These are phyloP conservation scores for Aspergillus quadricinctus DNA, from an alignment of 2,329 filamentous ascomycete species.

Conservation along the genomic window DNA sequence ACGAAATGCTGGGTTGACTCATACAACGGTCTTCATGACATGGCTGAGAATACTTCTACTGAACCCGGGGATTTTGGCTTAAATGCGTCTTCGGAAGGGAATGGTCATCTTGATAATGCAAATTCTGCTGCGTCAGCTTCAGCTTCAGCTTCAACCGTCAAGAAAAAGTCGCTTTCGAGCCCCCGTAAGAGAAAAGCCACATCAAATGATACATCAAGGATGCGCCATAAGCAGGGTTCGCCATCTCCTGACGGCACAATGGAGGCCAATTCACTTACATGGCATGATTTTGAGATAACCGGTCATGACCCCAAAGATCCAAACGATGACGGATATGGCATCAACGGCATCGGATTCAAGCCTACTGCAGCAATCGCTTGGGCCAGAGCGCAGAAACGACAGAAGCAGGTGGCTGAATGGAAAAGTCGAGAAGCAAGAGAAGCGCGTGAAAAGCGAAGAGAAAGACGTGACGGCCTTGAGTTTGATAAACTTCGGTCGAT, in stretches of 20 bases:
- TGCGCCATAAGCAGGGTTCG: slow-evolving; percentile 27
- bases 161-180: slow-evolving; percentile 13
- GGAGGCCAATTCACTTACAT: slow-evolving; percentile 39
- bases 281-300: slow-evolving; percentile 61
- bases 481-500: slow-evolving; percentile 23
- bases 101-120: slow-evolving; percentile 3
- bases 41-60: slow-evolving; percentile 16
- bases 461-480: slow-evolving; percentile 41
- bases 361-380: slow-evolving; percentile 58
- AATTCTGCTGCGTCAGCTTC: slow-evolving; percentile 1
- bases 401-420: slow-evolving; percentile 58
- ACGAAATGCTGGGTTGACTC: slow-evolving; percentile 10
- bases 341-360: slow-evolving; percentile 61
- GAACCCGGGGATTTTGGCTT: slow-evolving; percentile 4
- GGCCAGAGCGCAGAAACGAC: slow-evolving; percentile 52
- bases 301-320: slow-evolving; percentile 54
- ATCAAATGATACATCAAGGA: slow-evolving; percentile 15
- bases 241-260: slow-evolving; percentile 27
- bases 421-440: slow-evolving; percentile 55
- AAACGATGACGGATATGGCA: slow-evolving; percentile 59
- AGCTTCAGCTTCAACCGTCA: slow-evolving; percentile 14
- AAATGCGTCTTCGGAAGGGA: slow-evolving; percentile 9
- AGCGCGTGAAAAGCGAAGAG: slow-evolving; percentile 53
- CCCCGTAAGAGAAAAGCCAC: slow-evolving; percentile 22
- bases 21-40: slow-evolving; percentile 8